Base-by-base conservation (phyloP, 2,329 filamentous ascomycete genomes). In the Ophiobolus disseminans region DNA sequence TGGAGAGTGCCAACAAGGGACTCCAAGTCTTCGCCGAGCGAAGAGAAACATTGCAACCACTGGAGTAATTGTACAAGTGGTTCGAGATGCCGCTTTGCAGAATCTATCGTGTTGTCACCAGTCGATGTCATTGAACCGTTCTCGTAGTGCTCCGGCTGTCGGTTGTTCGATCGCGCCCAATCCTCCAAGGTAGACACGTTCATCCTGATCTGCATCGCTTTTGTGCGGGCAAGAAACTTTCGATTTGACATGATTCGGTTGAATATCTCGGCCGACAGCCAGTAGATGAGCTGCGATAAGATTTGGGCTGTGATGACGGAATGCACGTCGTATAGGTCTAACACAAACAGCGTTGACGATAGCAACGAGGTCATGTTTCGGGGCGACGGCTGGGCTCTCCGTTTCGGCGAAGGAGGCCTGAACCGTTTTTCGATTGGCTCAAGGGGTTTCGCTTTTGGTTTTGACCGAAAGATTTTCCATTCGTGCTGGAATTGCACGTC, bases 161-260 rank as follows among this genome's bases (percentile, higher is more conserved):
- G 85, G 70, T 96, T 97, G 74, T 99, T 99, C 13, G 85, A 82
- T 22, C 93, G 84, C 1, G 94, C 93, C 94, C 94, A 99, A 68
- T 99, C 94, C 73, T 99, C 94, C 16, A 99, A 78, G 6, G 87
- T 88, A 0, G 94, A 97, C 5, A 99, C 86, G 70, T 99, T 99
- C 92, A 99, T 97, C 59, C 94, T 90, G 62, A 99, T 97, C 72
- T 99, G 94, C 94, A 99, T 99, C 3, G 94, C 94, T 74, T 99
- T 99, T 14, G 94, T 99, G 43, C 94, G 84, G 5, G 94, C 93
- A 8, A 99, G 81, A 66, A 97, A 99, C 70, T 93, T 92, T 57
- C 91, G 86, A 66, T 95, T 97, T 22, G 90, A 93, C 90, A 99
- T 96, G 73, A 99, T 90, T 49, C 93, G 88, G 73, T 99, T 99